Base-by-base conservation (phyloP, 768 basidiomycete genomes). In the Rhizopogon vesiculosus region DNA sequence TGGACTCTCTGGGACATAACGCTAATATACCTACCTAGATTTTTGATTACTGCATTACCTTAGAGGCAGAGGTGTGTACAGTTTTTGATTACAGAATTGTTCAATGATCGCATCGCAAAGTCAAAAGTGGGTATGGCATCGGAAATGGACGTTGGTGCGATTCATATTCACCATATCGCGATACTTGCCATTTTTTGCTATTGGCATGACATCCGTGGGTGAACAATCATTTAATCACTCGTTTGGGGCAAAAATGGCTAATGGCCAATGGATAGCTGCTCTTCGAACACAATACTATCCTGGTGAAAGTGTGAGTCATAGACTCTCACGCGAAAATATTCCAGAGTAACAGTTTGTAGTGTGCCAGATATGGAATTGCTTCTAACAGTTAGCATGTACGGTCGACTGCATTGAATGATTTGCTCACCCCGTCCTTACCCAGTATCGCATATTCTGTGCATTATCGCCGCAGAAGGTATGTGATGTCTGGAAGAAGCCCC, bases 121-220 rank as follows among this genome's bases (percentile, higher is more conserved):
- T 61, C 69, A n/a, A 4, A 52, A 57, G 49, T 48, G 56, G 45
- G 55, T 65, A 9, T 67, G 67, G 66, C 59, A 63, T 9, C 57
- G 61, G 7, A 63, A 54, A 38, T 69, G 66, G 66, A 57, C 52
- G n/a, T 19, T 22, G 5, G 38, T 67, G 33, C 65, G 66, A 40
- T 38, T 61, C 18, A 52, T 69, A 16, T 67, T 67, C 46, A 63
- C 65, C 5, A 6, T 67, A 8, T 53, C 67, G 44, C 67, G 66
- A 58, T 69, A 69, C 53, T 51, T 69, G 35, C 51, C 68, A 28
- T 63, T 67, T 33, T 2, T 67, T 49, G 40, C 61, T 10, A 48
- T 64, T 13, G 53, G 56, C 5, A 42, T 66, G 56, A 58, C 56
- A 10, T 55, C 22, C 42, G 13, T 12, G 12, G 42, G 42, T 43